Evolutionary conservation across 495 filamentous ascomycete genomes (phyloP), one percentile per base, ranked within the genome.

Genomic region (Penicillium turbatum): DNA sequence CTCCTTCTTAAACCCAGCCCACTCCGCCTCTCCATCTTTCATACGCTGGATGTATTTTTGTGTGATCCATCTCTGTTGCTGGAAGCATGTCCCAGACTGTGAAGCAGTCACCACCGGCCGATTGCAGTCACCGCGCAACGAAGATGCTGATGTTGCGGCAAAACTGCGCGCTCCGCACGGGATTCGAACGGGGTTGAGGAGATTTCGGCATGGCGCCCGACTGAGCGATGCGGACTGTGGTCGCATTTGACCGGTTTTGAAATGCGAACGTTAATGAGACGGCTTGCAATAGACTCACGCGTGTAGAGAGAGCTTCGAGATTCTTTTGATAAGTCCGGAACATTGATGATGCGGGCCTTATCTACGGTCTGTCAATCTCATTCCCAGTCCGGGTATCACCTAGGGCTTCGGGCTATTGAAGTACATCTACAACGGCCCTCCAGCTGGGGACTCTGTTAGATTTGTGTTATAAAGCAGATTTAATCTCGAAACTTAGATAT

Each of bases 21-120:
- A 92, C 50, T 75, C 61, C 48, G 70, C 34, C 49, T 80, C 69
- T 0, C 82, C 85, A 15, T 80, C 76, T 16, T 72, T 67, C n/a
- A 73, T 67, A 55, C 82, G 85, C 39, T 62, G 59, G 8, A 81
- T 44, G 34, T 77, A 79, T 11, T 77, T 64, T 42, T 72, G 65
- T 12, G 76, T 78, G 17, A 84, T 79, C 46, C 59, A 72, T 73
- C 80, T 57, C 51, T 62, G 72, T 52, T 79, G 75, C 12, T 57
- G 56, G 2, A 21, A 19, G 13, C 27, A 45, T 5, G 27, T 48
- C 9, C 31, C 16, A 24, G 41, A 45, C 6, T 42, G 38, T 10
- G 39, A 46, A 6, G 27, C 24, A 15, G 29, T 49, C 8, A 64
- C n/a, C 17, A 30, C 27, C 5, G 65, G 60, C 3, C 66, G 69